Conservation (phyloP, 352 stramenopile genomes). For the Peronospora tabacina region DNA sequence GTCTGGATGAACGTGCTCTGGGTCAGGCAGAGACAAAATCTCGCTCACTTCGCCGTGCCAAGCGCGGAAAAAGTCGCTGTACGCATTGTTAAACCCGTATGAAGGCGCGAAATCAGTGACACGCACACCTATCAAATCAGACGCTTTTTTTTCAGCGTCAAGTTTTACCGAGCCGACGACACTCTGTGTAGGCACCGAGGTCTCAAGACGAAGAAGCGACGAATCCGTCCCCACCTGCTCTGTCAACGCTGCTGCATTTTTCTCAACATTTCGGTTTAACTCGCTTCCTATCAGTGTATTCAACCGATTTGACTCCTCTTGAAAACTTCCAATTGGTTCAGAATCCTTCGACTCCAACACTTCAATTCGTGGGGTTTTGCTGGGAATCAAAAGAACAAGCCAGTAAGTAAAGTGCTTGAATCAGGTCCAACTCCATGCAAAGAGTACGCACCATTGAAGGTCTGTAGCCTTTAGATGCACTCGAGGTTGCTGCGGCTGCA, state of each 20-base stretch:
- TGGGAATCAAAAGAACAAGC: conserved; percentile 7
- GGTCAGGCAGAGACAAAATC: conserved; percentile 89
- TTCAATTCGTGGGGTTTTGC: conserved; percentile 70
- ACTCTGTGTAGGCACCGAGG: conserved; percentile 2
- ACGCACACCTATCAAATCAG: conserved; percentile 19
- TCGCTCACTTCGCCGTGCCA: conserved; percentile 89
- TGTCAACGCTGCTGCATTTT: not conserved
- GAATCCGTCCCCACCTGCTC: conserved; percentile 22
- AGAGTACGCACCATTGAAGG: conserved; percentile 21
- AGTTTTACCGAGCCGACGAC: conserved; percentile 14
- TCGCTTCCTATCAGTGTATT: conserved; percentile 23
- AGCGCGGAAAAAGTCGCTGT: conserved; percentile 89
- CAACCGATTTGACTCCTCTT: conserved; percentile 21
- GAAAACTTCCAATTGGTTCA: conserved; percentile 17
- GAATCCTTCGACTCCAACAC: conserved; percentile 48
- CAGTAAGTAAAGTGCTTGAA: not conserved
- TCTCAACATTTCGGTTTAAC: not conserved
- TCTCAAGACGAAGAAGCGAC: conserved; percentile 52
- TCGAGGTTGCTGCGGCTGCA: conserved; percentile 56
- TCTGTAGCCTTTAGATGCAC: conserved; percentile 29
- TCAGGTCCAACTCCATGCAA: not conserved
- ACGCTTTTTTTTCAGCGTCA: conserved; percentile 3
- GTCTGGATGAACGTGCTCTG: conserved; percentile 68
- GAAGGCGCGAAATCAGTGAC: conserved; percentile 45
- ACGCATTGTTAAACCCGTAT: conserved; percentile 94